These are phyloP conservation scores for Zangia roseola DNA, from an alignment of 768 basidiomycete genomes.

Conservation along the genomic window DNA sequence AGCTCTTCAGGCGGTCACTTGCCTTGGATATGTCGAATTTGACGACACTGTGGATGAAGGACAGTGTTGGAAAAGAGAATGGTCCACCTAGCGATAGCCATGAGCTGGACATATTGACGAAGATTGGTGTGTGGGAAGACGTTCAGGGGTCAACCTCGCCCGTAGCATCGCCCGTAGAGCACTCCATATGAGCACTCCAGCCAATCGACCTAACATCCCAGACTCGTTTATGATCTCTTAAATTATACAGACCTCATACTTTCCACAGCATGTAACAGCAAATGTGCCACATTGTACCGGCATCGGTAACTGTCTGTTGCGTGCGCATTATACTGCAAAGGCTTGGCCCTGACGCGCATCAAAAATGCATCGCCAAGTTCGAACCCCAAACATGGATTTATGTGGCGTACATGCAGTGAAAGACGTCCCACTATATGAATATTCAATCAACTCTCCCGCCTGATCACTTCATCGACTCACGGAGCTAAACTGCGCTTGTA, in stretches of 20 bases:
- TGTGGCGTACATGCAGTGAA: too few relatives aligned
- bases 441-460: too few relatives aligned
- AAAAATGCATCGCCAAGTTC: not conserved
- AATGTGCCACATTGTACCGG: too few relatives aligned
- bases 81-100: not conserved
- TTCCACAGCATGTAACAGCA: not conserved
- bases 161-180: not conserved
- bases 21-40: conserved; percentile 13
- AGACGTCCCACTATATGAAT: too few relatives aligned
- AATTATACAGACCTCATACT: not conserved
- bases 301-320: not conserved
- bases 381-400: not conserved
- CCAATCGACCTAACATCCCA: not conserved
- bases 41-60: conserved; percentile 8
- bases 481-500: too few relatives aligned
- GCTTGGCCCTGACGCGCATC: not conserved
- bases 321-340: not conserved
- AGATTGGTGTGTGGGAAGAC: conserved; percentile 17
- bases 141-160: not conserved
- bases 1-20: conserved; percentile 14
- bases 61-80: conserved; percentile 1
- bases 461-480: too few relatives aligned
- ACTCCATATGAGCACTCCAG: not conserved
- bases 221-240: not conserved
- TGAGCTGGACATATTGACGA: conserved; percentile 20